Percentiles rank a stretch among this genome's conserved stretches.
Conservation (phyloP, 2,329 filamentous ascomycete genomes). For the Colletotrichum camelliae region DNA sequence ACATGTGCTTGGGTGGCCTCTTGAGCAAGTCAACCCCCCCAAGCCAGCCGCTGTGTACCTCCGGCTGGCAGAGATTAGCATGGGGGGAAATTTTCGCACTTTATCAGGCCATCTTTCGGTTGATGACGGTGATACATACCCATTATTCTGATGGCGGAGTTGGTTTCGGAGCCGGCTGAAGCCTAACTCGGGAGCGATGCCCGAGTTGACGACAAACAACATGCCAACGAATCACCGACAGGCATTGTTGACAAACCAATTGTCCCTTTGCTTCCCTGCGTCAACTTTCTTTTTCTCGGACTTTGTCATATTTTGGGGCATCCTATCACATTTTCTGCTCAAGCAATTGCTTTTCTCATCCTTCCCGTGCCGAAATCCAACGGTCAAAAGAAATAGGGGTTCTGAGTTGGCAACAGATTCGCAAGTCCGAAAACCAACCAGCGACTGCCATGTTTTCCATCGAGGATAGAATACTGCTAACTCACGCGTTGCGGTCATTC, state of each 20-base stretch:
- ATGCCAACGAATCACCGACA: not conserved
- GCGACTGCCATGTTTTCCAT: not conserved
- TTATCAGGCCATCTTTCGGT: not conserved
- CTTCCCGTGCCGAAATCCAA: not conserved
- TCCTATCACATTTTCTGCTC: not conserved
- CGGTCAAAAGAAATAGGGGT: not conserved
- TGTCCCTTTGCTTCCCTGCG: not conserved
- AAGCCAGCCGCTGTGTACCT: not conserved
- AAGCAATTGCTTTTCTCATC: not conserved
- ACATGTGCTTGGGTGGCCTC: not conserved
- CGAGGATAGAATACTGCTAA: not conserved
- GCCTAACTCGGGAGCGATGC: not conserved
- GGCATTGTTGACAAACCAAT: not conserved
- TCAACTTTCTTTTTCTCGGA: not conserved
- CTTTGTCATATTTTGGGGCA: not conserved
- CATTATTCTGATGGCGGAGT: not conserved
- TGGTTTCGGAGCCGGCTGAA: not conserved
- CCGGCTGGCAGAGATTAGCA: not conserved
- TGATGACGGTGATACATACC: not conserved
- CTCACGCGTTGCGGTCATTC: not conserved
- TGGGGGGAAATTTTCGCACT: not conserved
- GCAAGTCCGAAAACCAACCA: not conserved
- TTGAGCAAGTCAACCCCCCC: not conserved
- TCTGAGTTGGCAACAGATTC: not conserved
- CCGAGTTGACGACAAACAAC: not conserved